Evolutionary conservation across 305 asterid genomes (phyloP), one percentile per base, ranked within the genome.

Genomic region (Fraxinus velutina): DNA sequence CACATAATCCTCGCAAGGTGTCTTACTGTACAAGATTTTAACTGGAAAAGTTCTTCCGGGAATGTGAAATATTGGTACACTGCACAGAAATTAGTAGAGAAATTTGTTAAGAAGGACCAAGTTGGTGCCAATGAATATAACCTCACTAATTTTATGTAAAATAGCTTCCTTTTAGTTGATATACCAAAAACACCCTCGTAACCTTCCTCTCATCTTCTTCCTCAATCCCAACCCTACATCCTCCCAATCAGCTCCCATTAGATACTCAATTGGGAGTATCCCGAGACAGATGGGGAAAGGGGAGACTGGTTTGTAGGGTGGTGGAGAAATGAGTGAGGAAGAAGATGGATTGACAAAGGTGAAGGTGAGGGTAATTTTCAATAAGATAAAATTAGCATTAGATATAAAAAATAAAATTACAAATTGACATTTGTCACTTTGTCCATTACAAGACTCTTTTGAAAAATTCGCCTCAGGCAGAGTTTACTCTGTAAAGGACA

Each of bases 31-130:
- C 82, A 94, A 75, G 37, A 36, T 90, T 75, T 92, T 92, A 24
- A 96, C 98, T 0, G 98, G 98, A 80, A 94, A 96, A 37, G 98
- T 96, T 84, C 99, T 90, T 78, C 99, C 99, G 27, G 99, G 99
- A 79, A 94, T 96, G 90, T 92, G 91, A 87, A 94, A 96, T 84
- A 96, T 89, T 32, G 99, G 98, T 22, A 94, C 99, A 73, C 98
- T 96, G 90, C 89, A 88, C 79, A 52, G 79, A 30, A 80, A 79
- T 80, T 17, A 22, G 33, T 32, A 62, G 76, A 66, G 75, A 82
- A 33, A 73, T 33, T 22, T 27, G 36, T 27, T 24, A 39, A 37
- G 24, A 24, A 66, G 60, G 79, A 7, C 15, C 32, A 76, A 39
- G 60, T n/a, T 24, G 24, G 71, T 42, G 62, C 72, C 6, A 5